A percentile compares a stretch with the other conserved stretches of the same genome.
phyloP scores from a whole-genome alignment of 2,329 filamentous ascomycete species.

The Hypoxylon sp. region DNA sequence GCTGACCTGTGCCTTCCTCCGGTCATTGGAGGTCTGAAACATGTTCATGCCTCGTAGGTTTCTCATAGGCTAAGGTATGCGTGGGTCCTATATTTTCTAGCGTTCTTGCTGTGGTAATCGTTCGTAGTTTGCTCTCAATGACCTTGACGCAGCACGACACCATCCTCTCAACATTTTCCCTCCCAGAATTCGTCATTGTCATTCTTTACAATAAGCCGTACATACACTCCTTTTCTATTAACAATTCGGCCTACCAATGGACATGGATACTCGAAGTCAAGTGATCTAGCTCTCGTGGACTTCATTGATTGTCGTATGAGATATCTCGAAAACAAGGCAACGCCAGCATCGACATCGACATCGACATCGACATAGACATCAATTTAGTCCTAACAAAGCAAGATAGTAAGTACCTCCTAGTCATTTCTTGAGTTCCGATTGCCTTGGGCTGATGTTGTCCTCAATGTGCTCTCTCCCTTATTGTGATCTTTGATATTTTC shows the following conservation, averaged over 20 bases:
- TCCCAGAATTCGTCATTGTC: slow-evolving; percentile 9
- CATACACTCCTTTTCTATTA: slow-evolving; percentile 1
- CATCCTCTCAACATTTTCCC: background rate
- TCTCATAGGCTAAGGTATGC: slow-evolving; percentile 3
- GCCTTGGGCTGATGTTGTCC: slow-evolving; percentile 7
- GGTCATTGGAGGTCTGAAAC: slow-evolving; percentile 24
- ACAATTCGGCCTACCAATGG: background rate
- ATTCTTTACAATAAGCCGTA: slow-evolving; percentile 11
- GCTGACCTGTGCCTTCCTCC: slow-evolving; percentile 22
- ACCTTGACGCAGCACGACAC: background rate
- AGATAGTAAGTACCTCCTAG: slow-evolving; percentile 10
- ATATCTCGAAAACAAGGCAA: slow-evolving; percentile 6
- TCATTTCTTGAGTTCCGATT: background rate
- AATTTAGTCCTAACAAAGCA: background rate
- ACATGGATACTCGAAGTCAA: background rate
- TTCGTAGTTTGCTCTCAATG: background rate
- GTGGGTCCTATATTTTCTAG: slow-evolving; percentile 17
- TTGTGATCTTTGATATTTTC: slow-evolving; percentile 39
- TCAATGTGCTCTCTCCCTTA: slow-evolving; percentile 39
- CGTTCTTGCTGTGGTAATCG: slow-evolving; percentile 17
- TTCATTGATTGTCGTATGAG: background rate
- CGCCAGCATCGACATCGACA: background rate
- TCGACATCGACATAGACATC: background rate
- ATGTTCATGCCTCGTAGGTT: slow-evolving; percentile 19
- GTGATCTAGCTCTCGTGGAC: background rate